Evolutionary conservation across 2,329 filamentous ascomycete genomes (phyloP), one percentile per base, ranked within the genome.

Genomic region (Hypoxylon sp.): DNA sequence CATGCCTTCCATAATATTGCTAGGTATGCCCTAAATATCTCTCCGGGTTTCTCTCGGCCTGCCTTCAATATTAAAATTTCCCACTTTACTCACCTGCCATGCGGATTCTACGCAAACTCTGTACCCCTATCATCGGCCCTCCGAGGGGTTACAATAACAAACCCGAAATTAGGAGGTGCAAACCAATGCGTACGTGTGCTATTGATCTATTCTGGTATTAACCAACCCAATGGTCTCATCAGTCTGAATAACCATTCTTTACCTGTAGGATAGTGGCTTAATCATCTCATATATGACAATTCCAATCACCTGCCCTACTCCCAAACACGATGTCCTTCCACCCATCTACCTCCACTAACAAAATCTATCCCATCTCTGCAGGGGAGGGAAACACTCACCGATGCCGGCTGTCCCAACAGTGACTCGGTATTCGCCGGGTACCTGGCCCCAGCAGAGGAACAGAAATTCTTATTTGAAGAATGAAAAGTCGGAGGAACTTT

Each of bases 311-410:
- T 22, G 11, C n/a, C 19, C 11, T n/a, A 46, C 35, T 31, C 14
- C 42, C 13, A 42, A 47, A 47, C 54, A 47, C 11, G 22, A 44
- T n/a, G 19, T 44, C 39, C 19, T 17, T 35, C 54, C 26, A 46
- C 17, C 39, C 14, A 42, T 50, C 22, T 51, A n/a, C 33, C 44
- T 33, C 44, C 13, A 33, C 46, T 39, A 29, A 29, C 5, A 33
- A 9, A 11, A 39, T 59, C 50, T 35, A 51, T 59, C 56, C 46
- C 44, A 51, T 59, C 22, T 51, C 33, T 48, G 6, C 11, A 10
- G 24, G 31, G 39, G 10, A 29, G n/a, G 47, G 29, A 42, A 42
- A 14, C 44, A 48, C 22, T 26, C 55, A 58, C 14, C 55, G 10
- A 13, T 29, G 55, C n/a, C 5, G 17, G 6, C 5, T 29, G 31